Base-by-base conservation (phyloP, 2,329 filamentous ascomycete genomes). In the Sporothrix pseudoabietina region DNA sequence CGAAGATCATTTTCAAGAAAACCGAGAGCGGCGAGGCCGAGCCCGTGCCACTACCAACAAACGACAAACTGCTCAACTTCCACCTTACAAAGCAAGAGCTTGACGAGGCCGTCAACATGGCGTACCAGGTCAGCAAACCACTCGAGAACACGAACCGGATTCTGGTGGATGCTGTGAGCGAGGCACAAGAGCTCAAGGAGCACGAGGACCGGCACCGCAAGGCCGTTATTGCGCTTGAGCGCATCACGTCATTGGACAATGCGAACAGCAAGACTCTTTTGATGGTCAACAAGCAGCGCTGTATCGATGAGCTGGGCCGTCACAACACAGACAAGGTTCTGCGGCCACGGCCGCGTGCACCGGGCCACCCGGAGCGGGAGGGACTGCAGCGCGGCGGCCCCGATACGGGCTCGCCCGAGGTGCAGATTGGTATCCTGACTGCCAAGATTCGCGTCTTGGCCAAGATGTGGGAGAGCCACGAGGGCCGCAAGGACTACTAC, bases 341-440 rank as follows among this genome's bases (percentile, higher is more conserved):
- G 41, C 86, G 87, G 32, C 89, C 89, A 0, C 92, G 90, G 80
- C 84, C 87, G 3, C 81, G 84, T 57, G 84, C 84, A 19, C 78
- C 80, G 52, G 83, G 85, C 54, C 78, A 85, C 79, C 66, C 79
- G 79, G 75, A 80, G 74, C 79, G 84, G 77, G 79, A 82, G 71
- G 79, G 78, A 19, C 79, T 81, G 77, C 81, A 82, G 35, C 91
- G 97, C 44, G 89, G 90, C n/a, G 96, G 96, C 0, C 92, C 92
- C 5, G 96, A 99, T 80, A 99, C 95, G 0, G 96, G 96, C 49
- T 97, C 93, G 78, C 93, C 93, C 7, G 96, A 99, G 83, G 97
- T 99, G n/a, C 96, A 99, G 85, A 94, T 97, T 77, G 94, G 94
- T 63, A 97, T 99, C 78, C 82, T 99, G 80, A 99, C 96, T 3